Base-by-base conservation (phyloP, 2,329 filamentous ascomycete species). In the Diaporthe velutina region DNA sequence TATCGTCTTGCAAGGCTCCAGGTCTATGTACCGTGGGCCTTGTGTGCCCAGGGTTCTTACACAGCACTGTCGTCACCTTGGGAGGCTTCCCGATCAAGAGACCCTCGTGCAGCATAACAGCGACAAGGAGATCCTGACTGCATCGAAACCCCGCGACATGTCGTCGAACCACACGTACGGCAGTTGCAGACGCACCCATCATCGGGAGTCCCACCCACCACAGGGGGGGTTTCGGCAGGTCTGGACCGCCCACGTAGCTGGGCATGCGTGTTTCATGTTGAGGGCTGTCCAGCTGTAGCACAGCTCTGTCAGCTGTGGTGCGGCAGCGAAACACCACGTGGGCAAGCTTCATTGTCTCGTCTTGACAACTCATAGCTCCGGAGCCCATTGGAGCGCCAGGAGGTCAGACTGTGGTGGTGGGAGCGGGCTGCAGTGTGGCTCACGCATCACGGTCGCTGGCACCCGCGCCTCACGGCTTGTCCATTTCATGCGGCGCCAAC, bases 191-290 rank as follows among this genome's bases (percentile, higher is more conserved):
- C 52, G 52, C 57, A 48, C 70, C 73, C 66, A 60, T 54, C 67
- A 52, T 33, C 67, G 28, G 57, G 55, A 71, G 30, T 57, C 33
- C 28, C 67, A 33, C 28, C 55, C 61, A 73, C 40, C 40, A 54
- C 57, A 61, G 60, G 67, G 60, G 67, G 35, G 48, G 50, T 35
- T 45, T 64, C 57, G 60, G 38, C 54, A 61, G 54, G 68, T 74
- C 72, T 76, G 66, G 74, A 74, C 72, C 67, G 67, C 67, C 58
- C 64, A 54, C 22, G 45, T 50, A 71, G 35, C 60, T 55, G 57
- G 40, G 72, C 72, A 50, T 52, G 48, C 50, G 67, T 70, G 74
- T 76, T 76, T 76, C 74, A 74, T 15, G 22, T 76, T 74, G 72
- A 74, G 54, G 40, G n/a, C 58, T 42, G 19, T 64, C 58, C 38